A percentile compares a stretch with the other conserved stretches of the same genome.
phyloP scores from a whole-genome alignment of 495 filamentous ascomycete species.

The Haplographium delicatum region DNA sequence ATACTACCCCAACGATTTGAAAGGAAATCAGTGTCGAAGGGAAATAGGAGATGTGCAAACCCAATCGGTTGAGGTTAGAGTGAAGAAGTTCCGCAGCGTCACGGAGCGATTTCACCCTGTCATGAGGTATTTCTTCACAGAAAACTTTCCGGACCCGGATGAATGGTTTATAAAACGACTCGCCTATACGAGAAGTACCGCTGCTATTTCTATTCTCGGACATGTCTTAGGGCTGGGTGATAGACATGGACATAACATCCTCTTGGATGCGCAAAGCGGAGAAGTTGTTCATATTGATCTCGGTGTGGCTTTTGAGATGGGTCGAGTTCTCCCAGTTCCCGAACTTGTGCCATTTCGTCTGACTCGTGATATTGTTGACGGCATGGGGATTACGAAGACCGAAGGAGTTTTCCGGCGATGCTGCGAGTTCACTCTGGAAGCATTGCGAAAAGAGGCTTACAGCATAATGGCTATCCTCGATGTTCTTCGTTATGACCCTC shows the following conservation, averaged over 20 bases:
- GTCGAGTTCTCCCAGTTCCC: conserved; percentile 87
- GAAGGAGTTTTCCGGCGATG: conserved; percentile 95
- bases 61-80: conserved; percentile 60
- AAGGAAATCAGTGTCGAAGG: conserved; percentile 66
- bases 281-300: conserved; percentile 97
- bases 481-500: conserved; percentile 90
- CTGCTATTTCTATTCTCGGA: conserved; percentile 90
- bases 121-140: conserved; percentile 96
- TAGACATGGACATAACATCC: conserved; percentile 92
- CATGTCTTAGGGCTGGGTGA: conserved; percentile 94
- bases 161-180: conserved; percentile 88
- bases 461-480: conserved; percentile 97
- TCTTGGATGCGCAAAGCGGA: conserved; percentile 82
- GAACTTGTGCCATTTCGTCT: conserved; percentile 94
- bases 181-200: conserved; percentile 87
- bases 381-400: conserved; percentile 91
- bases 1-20: conserved; percentile 83
- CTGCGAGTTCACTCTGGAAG: conserved; percentile 95
- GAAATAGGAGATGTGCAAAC: conserved; percentile 66
- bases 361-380: conserved; percentile 93
- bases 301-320: conserved; percentile 91
- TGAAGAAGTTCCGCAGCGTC: conserved; percentile 68
- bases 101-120: conserved; percentile 82
- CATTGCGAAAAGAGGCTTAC: conserved; percentile 84
- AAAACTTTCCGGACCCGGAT: conserved; percentile 88